phyloP scores from a whole-genome alignment of 2,329 filamentous ascomycete genomes.

The Sporothrix pallida region DNA sequence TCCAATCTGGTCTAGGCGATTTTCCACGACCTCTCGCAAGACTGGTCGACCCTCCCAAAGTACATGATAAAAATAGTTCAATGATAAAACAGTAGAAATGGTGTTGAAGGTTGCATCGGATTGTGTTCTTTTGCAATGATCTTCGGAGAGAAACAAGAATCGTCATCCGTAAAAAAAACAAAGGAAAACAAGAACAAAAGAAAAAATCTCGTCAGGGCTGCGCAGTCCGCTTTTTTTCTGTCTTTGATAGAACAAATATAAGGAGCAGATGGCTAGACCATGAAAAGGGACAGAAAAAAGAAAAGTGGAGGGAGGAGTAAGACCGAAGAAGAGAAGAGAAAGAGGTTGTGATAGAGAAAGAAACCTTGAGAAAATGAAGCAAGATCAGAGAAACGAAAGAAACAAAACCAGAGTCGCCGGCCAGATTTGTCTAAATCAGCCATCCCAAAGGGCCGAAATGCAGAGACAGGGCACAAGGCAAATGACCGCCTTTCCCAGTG shows the following conservation, averaged over 20 bases:
- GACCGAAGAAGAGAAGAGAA: constrained; percentile 4
- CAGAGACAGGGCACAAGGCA: constrained; percentile 24
- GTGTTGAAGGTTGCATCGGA: constrained; percentile 3
- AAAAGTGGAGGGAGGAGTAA: not conserved
- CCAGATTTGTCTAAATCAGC: not conserved
- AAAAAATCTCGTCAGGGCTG: constrained; percentile 14
- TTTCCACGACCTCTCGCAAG: constrained; percentile 35
- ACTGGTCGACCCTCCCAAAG: constrained; percentile 32
- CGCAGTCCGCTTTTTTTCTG: not conserved
- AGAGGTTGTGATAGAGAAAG: not conserved
- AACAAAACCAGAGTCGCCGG: constrained; percentile 4
- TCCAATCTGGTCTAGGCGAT: constrained; percentile 33
- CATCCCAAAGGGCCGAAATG: constrained; percentile 20
- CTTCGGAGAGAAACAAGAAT: constrained; percentile 25
- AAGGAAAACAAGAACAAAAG: constrained; percentile 5
- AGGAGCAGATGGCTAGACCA: not conserved
- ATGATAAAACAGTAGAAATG: constrained; percentile 24
- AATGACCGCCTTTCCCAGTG: constrained; percentile 21
- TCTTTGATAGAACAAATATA: not conserved
- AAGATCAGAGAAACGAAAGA: not conserved
- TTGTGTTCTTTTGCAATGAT: constrained; percentile 3
- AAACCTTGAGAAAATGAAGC: not conserved
- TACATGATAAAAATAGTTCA: constrained; percentile 38
- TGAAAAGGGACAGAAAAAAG: not conserved
- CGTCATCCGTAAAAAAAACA: constrained; percentile 20